A percentile compares a stretch with the other conserved stretches of the same genome.
phyloP scores from a whole-genome alignment of 2,329 filamentous ascomycete species.

The Colletotrichum trifolii region DNA sequence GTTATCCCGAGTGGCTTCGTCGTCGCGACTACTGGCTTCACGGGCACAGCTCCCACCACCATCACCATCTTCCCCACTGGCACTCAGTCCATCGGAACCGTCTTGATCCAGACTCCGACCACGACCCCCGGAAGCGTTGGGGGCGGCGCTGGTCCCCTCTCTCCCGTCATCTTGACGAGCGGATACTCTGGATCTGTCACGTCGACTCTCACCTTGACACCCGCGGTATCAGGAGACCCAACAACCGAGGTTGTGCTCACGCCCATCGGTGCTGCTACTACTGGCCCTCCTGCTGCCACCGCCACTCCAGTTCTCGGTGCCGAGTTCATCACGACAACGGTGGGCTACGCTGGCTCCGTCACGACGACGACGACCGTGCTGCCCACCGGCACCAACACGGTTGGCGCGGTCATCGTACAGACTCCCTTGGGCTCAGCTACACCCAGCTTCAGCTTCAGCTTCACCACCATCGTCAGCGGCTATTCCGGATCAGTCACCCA shows the following conservation, averaged over 20 bases:
- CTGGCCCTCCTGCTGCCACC: not conserved
- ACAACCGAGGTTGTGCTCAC: constrained; percentile 29
- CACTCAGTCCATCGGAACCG: constrained; percentile 3
- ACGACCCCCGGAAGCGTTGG: constrained; percentile 9
- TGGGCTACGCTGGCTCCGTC: constrained; percentile 12
- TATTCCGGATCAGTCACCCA: not conserved
- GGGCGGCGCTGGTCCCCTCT: not conserved
- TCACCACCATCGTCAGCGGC: constrained; percentile 13
- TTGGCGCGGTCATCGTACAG: constrained; percentile 30
- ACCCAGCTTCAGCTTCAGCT: not conserved
- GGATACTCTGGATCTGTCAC: constrained; percentile 21
- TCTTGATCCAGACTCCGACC: constrained; percentile 18
- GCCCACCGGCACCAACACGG: constrained; percentile 20
- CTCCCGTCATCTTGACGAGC: constrained; percentile 16
- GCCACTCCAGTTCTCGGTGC: not conserved
- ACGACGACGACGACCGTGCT: constrained; percentile 15
- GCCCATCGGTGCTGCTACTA: not conserved
- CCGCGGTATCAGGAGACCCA: constrained; percentile 17
- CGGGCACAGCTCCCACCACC: constrained; percentile 6
- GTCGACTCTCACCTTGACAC: constrained; percentile 25
- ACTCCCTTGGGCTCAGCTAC: not conserved
- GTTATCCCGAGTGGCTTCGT: constrained; percentile 9
- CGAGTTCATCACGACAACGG: constrained; percentile 17
- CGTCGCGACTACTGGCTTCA: constrained; percentile 1
- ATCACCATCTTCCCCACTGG: constrained; percentile 12